Percentiles rank a stretch among this genome's conserved stretches.
Conservation (phyloP, 2,329 filamentous ascomycete species). For the Ceratocystis papillata region DNA sequence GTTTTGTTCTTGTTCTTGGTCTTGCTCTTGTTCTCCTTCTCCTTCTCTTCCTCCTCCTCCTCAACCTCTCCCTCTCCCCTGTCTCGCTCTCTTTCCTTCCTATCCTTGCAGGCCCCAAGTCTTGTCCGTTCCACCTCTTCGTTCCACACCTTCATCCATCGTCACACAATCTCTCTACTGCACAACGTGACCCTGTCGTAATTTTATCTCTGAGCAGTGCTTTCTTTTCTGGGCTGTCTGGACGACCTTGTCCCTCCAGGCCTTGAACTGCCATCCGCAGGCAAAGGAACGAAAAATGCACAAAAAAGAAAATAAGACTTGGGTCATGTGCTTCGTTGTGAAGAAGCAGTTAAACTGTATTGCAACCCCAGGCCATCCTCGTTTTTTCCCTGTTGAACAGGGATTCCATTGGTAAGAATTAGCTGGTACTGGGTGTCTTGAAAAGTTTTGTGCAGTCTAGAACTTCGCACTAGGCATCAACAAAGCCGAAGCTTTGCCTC, state of each 20-base stretch:
- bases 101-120: not conserved
- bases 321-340: too few relatives aligned
- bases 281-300: too few relatives aligned
- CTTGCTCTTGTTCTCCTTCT: not conserved
- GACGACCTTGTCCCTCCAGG: too few relatives aligned
- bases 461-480: not conserved
- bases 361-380: slow-evolving; percentile 2
- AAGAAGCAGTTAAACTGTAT: not conserved
- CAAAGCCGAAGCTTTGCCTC: not conserved
- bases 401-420: not conserved
- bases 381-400: not conserved
- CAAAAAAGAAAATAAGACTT: too few relatives aligned
- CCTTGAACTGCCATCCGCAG: too few relatives aligned
- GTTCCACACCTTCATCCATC: not conserved
- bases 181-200: not conserved
- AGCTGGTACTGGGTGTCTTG: not conserved
- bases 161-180: slow-evolving; percentile 4
- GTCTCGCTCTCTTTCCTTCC: not conserved
- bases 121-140: slow-evolving; percentile 6
- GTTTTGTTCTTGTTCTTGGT: not conserved
- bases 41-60: not conserved
- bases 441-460: not conserved
- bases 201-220: not conserved
- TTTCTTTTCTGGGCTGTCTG: not conserved
- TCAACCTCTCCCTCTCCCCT: not conserved